Conservation (phyloP, 2,329 filamentous ascomycete genomes). For the Dactylonectria estremocensis region DNA sequence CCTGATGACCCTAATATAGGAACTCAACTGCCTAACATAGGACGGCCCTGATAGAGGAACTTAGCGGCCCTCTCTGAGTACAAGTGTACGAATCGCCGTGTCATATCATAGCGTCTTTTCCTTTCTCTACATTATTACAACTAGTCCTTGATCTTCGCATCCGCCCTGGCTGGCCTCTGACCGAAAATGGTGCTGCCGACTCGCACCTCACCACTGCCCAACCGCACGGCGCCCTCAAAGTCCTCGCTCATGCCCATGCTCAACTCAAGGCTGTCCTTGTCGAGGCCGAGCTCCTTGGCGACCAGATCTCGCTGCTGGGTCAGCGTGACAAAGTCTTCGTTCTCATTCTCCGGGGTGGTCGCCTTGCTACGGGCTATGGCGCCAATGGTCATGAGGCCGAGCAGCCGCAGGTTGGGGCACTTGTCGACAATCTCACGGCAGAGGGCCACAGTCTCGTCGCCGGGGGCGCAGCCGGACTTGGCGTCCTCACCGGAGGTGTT, state of each 20-base stretch:
- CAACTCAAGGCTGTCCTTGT: constrained; percentile 78
- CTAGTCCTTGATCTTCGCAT: constrained; percentile 76
- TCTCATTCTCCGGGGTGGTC: constrained; percentile 82
- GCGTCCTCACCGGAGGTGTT: constrained; percentile 92
- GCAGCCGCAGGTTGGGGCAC: constrained; percentile 81
- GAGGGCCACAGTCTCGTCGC: constrained; percentile 71
- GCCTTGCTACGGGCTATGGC: constrained; percentile 89
- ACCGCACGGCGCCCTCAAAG: constrained; percentile 87
- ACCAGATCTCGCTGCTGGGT: constrained; percentile 80
- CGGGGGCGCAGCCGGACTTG: constrained; percentile 87
- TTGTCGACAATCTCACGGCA: constrained; percentile 79
- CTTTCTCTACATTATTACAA: background rate
- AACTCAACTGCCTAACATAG: too few relatives aligned
- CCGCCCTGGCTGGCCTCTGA: constrained; percentile 81
- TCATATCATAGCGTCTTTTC: background rate
- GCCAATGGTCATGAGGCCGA: constrained; percentile 97
- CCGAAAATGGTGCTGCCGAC: constrained; percentile 97
- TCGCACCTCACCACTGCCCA: constrained; percentile 91
- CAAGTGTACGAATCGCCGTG: background rate
- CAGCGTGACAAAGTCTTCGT: constrained; percentile 88
- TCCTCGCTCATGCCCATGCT: constrained; percentile 99
- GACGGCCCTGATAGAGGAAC: background rate
- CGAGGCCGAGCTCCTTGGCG: constrained; percentile 62
- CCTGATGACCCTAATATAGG: too few relatives aligned
- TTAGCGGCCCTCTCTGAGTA: background rate